Percentiles rank a stretch among this genome's conserved stretches.
Conservation (phyloP, 768 basidiomycete species). For the Phanerochaete carnosa region DNA sequence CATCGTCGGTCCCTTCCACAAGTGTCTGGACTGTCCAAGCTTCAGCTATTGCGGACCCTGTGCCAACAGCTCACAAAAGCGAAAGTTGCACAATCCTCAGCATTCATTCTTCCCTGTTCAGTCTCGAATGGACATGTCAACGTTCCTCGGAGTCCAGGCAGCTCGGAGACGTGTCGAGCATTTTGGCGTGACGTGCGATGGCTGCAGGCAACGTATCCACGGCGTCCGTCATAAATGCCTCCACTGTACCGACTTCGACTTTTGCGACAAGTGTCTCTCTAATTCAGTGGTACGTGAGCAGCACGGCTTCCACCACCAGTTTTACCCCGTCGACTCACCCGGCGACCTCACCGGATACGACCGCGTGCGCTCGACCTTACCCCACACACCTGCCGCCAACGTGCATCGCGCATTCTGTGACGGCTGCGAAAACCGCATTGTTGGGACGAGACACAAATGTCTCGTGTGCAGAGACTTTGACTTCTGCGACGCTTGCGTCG, state of each 20-base stretch:
- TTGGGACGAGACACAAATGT: slow-evolving; percentile 73
- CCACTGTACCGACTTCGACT: neutral
- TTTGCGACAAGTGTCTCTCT: neutral
- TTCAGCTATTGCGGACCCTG: slow-evolving; percentile 21
- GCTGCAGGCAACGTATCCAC: neutral
- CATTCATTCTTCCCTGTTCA: slow-evolving; percentile 8
- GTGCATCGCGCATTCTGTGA: slow-evolving; percentile 38
- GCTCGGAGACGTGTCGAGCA: neutral
- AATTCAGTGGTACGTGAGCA: neutral
- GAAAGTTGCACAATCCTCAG: slow-evolving; percentile 10
- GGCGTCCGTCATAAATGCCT: slow-evolving; percentile 5
- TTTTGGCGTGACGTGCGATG: neutral
- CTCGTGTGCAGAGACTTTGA: slow-evolving; percentile 79
- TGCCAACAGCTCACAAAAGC: slow-evolving; percentile 5
- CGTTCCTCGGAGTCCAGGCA: neutral
- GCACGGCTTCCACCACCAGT: neutral
- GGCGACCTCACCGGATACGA: neutral
- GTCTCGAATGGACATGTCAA: neutral
- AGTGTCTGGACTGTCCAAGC: slow-evolving; percentile 72
- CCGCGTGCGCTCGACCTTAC: neutral
- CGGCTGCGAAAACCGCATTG: slow-evolving; percentile 50
- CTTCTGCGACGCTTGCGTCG: slow-evolving; percentile 63
- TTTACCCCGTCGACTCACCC: neutral
- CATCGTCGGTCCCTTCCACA: slow-evolving; percentile 68
- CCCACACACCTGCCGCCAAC: neutral